A percentile compares a stretch with the other conserved stretches of the same genome.
Evolutionary conservation across 1,284 basidiomycete genomes (phyloP).

Genomic region (Microbotryomycetes sp.): DNA sequence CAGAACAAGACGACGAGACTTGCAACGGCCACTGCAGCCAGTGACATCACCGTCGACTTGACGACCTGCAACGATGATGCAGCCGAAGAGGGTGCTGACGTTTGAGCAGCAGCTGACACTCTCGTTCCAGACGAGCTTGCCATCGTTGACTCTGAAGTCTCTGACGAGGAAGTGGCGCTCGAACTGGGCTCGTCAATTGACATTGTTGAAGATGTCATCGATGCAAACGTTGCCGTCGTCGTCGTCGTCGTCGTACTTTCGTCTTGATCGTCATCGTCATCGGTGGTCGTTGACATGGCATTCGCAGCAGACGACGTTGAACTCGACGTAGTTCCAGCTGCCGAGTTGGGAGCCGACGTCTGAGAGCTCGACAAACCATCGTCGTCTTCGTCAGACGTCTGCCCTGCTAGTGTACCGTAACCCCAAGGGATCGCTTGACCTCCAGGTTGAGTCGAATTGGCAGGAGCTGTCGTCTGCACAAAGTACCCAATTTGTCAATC

Average conservation of each 20-base stretch:
- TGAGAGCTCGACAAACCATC: no score
- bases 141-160: no score
- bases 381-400: no score
- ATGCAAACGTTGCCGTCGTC: not conserved
- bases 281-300: not conserved
- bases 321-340: not conserved
- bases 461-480: not conserved
- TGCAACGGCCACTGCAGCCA: no score
- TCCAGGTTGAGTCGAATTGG: constrained; percentile 52
- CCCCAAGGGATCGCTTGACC: constrained; percentile 61
- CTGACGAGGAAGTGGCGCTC: not conserved
- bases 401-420: constrained; percentile 55
- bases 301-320: not conserved
- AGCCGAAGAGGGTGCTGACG: not conserved
- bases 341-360: not conserved
- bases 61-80: no score
- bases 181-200: not conserved
- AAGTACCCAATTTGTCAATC: not conserved
- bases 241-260: not conserved
- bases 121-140: not conserved
- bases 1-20: no score
- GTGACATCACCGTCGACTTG: no score
- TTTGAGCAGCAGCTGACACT: not conserved
- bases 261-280: not conserved
- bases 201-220: not conserved